Evolutionary conservation across 140 eudicot species (phyloP), one percentile per base, ranked within the genome.

Genomic region (Eryngium alpinum): DNA sequence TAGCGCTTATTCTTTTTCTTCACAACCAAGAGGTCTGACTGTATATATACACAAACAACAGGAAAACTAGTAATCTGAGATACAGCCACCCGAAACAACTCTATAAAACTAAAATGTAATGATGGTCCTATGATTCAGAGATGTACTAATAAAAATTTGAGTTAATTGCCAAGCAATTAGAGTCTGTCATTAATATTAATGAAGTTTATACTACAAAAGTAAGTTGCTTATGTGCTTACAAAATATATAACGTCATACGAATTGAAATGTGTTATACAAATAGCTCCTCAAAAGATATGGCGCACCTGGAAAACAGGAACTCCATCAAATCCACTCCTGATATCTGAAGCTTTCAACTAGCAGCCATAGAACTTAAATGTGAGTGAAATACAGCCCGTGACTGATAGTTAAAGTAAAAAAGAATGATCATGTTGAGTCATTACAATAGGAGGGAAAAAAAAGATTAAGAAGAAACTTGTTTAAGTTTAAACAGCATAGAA

Each of bases 221-320:
- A 75, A 13, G 51, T 21, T 44, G 59, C 24, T 74, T 28, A 46
- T 11, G 78, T 6, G 7, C 57, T 74, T 44, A 0, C 17, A 74
- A 14, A 74, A 46, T 9, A 43, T 28, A 51, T 50, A 4, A 50
- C 27, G 32, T 50, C 79, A 50, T 18, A 76, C 65, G 46, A 27
- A 76, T 53, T 51, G 16, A 29, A 76, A 50, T 31, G 46, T 19
- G 65, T 33, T 27, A 75, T 4, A 56, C 65, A 76, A 56, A 31
- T 14, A 62, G 70, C 65, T 59, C 27, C 50, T 51, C 75, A 15
- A 59, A 43, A 18, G 24, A 38, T 34, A 65, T 83, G 75, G 78
- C 86, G 83, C 86, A 94, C 98, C 98, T 94, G 98, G 81, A 94
- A 94, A 86, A 94, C 89, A 52, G 98, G 98, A 74, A 94, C 97